A percentile compares a stretch with the other conserved stretches of the same genome.
These are phyloP conservation scores for grape (Vitis vinifera) DNA, from an alignment of 164 flowering plant species.

Conservation along the genomic window ASM3070453v1 NC_081810.1:20621501-20622000, in stretches of 20 bases:
- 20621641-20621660: conserved; percentile 47
- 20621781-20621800: conserved; percentile 42
- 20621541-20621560: too few species aligned
- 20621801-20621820: conserved; percentile 43
- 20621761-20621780: conserved; percentile 60
- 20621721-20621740: conserved; percentile 48
- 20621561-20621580: conserved; percentile 45
- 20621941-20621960: too few species aligned
- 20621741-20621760: conserved; percentile 54
- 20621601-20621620: conserved; percentile 61
- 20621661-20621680: conserved; percentile 32
- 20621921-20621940: conserved; percentile 38
- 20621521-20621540: too few species aligned
- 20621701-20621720: conserved; percentile 47
- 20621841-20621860: conserved; percentile 42
- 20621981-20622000: too few species aligned
- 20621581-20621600: conserved; percentile 69
- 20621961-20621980: too few species aligned
- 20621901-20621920: conserved; percentile 76
- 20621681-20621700: conserved; percentile 65
- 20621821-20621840: conserved; percentile 54
- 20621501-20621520: too few species aligned
- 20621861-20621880: conserved; percentile 43
- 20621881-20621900: conserved; percentile 45
- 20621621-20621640: conserved; percentile 53